Conservation (phyloP, 345 rosid genomes). For the Melaleuca quinquenervia region DNA sequence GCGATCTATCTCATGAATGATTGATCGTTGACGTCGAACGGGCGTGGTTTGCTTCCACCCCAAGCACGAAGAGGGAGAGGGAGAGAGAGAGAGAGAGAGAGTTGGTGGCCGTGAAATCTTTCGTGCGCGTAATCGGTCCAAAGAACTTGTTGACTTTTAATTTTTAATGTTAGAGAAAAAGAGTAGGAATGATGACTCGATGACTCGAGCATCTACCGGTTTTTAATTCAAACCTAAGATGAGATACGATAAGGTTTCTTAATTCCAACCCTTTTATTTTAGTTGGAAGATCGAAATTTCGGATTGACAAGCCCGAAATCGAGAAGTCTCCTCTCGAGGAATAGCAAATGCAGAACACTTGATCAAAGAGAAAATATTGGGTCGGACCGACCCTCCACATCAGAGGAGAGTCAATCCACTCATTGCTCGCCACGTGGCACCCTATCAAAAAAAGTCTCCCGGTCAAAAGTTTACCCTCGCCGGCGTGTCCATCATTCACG, state of each 20-base stretch:
- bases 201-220: neutral
- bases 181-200: neutral
- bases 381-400: no score
- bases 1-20: neutral
- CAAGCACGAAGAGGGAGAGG: no score
- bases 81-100: no score
- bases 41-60: neutral
- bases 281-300: neutral
- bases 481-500: neutral
- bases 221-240: neutral
- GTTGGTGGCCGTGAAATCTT: no score
- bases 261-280: neutral
- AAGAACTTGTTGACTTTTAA: no score
- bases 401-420: no score
- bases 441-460: no score
- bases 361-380: no score
- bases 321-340: neutral
- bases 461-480: neutral
- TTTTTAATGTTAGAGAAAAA: neutral
- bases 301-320: neutral
- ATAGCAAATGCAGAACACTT: neutral
- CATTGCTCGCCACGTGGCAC: no score
- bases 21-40: no score
- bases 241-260: neutral
- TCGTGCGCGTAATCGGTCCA: no score